phyloP scores from a whole-genome alignment of 2,329 filamentous ascomycete genomes.

The Colletotrichum acutatum region DNA sequence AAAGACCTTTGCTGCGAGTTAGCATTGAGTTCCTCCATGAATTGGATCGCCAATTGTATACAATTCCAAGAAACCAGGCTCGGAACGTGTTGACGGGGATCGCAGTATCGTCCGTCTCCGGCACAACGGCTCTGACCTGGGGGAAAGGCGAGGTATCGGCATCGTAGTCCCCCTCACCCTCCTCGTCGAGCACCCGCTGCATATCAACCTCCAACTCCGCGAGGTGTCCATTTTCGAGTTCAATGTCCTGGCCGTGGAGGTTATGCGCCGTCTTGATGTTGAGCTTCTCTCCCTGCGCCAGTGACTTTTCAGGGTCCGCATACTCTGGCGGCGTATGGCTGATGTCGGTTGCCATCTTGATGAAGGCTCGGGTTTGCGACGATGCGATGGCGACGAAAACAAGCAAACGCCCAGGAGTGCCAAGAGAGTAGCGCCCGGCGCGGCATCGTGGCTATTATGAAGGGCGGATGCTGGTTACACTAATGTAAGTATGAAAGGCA shows the following conservation, averaged over 20 bases:
- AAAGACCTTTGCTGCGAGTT: conserved; percentile 33
- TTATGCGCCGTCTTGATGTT: conserved; percentile 25
- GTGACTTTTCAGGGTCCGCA: conserved; percentile 22
- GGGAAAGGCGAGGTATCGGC: conserved; percentile 45
- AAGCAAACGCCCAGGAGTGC: conserved; percentile 9
- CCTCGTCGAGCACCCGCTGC: conserved; percentile 16
- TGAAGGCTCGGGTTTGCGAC: not conserved
- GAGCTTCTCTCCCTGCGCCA: not conserved
- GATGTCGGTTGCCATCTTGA: conserved; percentile 21
- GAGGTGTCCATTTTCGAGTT: conserved; percentile 31
- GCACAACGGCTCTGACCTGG: conserved; percentile 52
- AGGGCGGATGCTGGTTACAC: not conserved
- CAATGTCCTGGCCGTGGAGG: conserved; percentile 11
- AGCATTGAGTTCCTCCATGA: not conserved
- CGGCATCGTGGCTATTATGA: conserved; percentile 24
- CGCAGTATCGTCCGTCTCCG: conserved; percentile 48
- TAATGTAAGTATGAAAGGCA: not conserved
- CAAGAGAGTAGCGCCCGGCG: conserved; percentile 33
- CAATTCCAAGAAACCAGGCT: conserved; percentile 56
- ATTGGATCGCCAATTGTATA: conserved; percentile 45
- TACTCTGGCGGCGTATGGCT: conserved; percentile 13
- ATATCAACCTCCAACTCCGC: conserved; percentile 29
- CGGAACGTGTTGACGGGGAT: conserved; percentile 50
- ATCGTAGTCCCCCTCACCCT: conserved; percentile 16
- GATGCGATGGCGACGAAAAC: not conserved